Base-by-base conservation (phyloP, 495 filamentous ascomycete species). In the Xylaria palmicola region DNA sequence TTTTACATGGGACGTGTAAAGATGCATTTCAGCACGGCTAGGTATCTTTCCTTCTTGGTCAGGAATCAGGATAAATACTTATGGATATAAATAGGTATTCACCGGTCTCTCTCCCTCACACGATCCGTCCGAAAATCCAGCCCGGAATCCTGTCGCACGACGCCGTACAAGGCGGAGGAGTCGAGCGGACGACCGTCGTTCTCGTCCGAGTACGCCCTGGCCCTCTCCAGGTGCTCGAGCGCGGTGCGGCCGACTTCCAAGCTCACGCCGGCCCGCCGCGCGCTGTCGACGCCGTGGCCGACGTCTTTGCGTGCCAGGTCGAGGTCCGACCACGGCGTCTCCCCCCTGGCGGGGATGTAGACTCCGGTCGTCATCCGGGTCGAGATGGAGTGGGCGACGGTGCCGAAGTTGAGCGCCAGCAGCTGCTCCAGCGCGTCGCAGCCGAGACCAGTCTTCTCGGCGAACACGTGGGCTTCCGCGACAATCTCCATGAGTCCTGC, bases 401-500 rank as follows among this genome's bases (percentile, higher is more conserved):
- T 72, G 9, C 81, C 82, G 65, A 83, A 84, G 9, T 80, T 81
- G 49, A 83, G 78, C 2, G 73, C 74, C 45, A 84, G 81, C 51
- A 84, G 70, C 55, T 75, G 75, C 58, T 84, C 81, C 68, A 84
- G 77, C 10, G 74, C 72, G 20, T 65, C 72, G 3, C 77, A 74
- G 17, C 80, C 80, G 2, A 85, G 72, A 1, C 81, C 80, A 1
- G 79, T 79, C 66, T 80, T 80, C 66, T 83, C 81, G 15, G 82
- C 82, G 60, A 85, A 81, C 12, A 84, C 81, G 60, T 84, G 82
- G 1, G 81, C 77, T 65, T 85, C 83, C 5, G 77, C 77, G 45
- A 84, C 77, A 2, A 78, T 74, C 68, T 84, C 80, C 80, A 65
- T 62, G 52, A 62, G 60, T 6, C 51, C 45, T 12, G 60, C 60